A percentile compares a stretch with the other conserved stretches of the same genome.
Evolutionary conservation across 2,329 filamentous ascomycete genomes (phyloP).

Genomic region (Botrytis elliptica): DNA sequence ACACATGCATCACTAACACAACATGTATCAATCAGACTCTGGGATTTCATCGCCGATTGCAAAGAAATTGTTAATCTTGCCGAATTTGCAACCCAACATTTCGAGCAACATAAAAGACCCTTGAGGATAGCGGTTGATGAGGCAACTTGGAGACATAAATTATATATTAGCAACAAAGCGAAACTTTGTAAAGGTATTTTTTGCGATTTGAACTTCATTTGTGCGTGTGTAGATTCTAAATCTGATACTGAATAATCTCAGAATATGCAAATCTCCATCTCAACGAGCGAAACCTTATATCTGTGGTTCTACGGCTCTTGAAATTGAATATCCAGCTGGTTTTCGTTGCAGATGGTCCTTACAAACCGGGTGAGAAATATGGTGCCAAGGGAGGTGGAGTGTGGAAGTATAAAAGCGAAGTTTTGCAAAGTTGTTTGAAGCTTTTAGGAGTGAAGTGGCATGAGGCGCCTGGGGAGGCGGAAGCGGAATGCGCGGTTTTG

Average conservation of each 20-base stretch:
- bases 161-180: constrained; percentile 46
- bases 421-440: constrained; percentile 54
- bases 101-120: constrained; percentile 65
- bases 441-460: constrained; percentile 80
- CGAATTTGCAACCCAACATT: constrained; percentile 66
- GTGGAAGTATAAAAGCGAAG: constrained; percentile 42
- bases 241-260: neutral
- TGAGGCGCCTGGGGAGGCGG: constrained; percentile 86
- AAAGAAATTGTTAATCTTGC: constrained; percentile 9
- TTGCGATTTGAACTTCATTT: neutral
- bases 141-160: constrained; percentile 73
- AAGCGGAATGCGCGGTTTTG: constrained; percentile 86
- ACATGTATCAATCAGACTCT: constrained; percentile 10
- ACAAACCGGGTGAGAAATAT: constrained; percentile 57
- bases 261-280: constrained; percentile 1
- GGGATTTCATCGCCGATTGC: constrained; percentile 18
- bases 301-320: constrained; percentile 74
- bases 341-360: constrained; percentile 86
- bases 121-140: constrained; percentile 86
- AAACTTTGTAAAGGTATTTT: neutral
- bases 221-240: no score
- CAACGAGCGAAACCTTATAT: constrained; percentile 57
- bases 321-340: constrained; percentile 73
- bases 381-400: neutral
- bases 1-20: neutral